Base-by-base conservation (phyloP, 164 flowering plant genomes). In the Warburgia ugandensis region DNA sequence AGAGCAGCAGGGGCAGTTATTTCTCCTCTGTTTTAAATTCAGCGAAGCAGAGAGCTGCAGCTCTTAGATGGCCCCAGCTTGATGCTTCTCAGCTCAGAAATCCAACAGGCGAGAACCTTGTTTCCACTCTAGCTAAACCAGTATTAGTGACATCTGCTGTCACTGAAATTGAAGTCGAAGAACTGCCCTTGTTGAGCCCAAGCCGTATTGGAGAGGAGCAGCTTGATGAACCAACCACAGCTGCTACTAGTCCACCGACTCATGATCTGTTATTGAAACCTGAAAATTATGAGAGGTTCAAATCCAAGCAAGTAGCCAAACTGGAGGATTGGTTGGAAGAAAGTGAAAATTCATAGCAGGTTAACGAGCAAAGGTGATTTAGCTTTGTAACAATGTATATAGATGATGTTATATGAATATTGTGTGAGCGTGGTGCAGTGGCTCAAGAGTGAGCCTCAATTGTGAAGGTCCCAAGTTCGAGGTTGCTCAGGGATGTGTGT, bases 41-140 rank as follows among this genome's bases (percentile, higher is more conserved):
- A 1, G 84, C 96, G 12, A 87, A 70, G 68, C 69, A 78, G 53
- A 79, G 46, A 52, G 89, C 94, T 2, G 65, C 64, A 44, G 72
- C 55, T 51, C 62, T 84, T 48, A 79, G 72, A 57, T 79, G 85
- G 91, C 52, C 74, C 6, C 87, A 73, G 49, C 54, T 67, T 6
- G 86, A 84, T 55, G 9, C 64, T 11, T 64, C 53, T 21, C 77
- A 66, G 42, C n/a, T 32, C 28, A 42, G 16, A 17, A 36, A 28
- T 44, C 16, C 36, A 8, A 56, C 39, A 44, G 53, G 35, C 22
- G 68, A 68, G 56, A 62, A 50, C 53, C 46, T 35, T 6, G 16
- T 35, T 5, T 50, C 60, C 17, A 23, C 42, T 44, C 54, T 68
- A 21, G 44, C 23, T 45, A 47, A 57, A 19, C 41, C 55, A 12